Evolutionary conservation across 495 filamentous ascomycete species (phyloP), one percentile per base, ranked within the genome.

Genomic region (Penicillium soppii): DNA sequence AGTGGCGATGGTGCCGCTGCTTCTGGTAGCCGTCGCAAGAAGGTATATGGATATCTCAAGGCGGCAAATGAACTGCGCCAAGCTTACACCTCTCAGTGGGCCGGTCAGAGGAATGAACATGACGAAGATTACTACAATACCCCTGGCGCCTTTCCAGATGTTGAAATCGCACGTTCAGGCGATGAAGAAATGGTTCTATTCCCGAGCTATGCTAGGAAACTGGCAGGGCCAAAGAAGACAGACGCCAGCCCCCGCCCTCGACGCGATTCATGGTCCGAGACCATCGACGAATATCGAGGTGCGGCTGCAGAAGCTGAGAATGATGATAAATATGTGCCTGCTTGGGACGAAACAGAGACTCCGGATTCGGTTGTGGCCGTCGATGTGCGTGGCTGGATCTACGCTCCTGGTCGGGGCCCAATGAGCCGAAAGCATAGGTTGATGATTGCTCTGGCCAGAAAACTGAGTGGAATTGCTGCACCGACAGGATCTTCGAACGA

Each of bases 331-430:
- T 15, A 25, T 29, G 50, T 43, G 78, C 68, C 80, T 23, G 80
- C 88, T 58, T 92, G 86, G 86, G 63, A 87, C 15, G 76, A 78
- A 48, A 71, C 82, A 23, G 85, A 91, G 62, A 83, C 89, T 36
- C 86, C 89, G 47, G 86, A 87, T 61, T 88, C 90, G 10, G 72
- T 96, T 13, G 89, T 96, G 3, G 91, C 69, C 15, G 90, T 97
- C 3, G 92, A 99, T 67, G 88, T 97, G 13, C 81, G 92, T 46
- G 94, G 94, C 17, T 99, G 95, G 94, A 79, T 97, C 38, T 96
- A 92, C 61, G 77, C 84, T 50, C 94, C 94, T 15, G 87, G 90
- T 56, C 80, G 78, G 60, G 90, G 90, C 0, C 91, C 88, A n/a
- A 85, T 96, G 83, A 90, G 81, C 29, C 76, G 92, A 41, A 90